These are phyloP conservation scores for Boletellus emodensis DNA, from an alignment of 768 basidiomycete genomes.

Conservation along the genomic window DNA sequence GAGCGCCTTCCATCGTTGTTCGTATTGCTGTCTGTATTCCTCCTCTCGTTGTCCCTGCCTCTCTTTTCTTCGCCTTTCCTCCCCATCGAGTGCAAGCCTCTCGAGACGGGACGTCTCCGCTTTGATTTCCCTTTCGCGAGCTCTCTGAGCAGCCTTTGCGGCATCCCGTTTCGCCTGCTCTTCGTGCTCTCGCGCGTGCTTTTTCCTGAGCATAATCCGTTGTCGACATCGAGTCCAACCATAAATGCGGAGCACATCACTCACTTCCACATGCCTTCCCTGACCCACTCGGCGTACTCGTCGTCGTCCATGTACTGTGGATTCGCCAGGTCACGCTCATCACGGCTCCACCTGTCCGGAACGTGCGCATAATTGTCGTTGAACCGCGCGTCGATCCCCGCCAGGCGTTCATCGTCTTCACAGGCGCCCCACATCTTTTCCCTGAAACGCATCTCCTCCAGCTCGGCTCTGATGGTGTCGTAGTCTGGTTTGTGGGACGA, in stretches of 20 bases:
- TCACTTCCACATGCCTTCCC: conserved; percentile 81
- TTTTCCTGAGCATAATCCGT: conserved; percentile 43
- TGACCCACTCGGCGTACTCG: conserved; percentile 83
- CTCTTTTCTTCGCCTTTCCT: conserved; percentile 45
- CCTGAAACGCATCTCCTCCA: conserved; percentile 64
- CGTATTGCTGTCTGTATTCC: conserved; percentile 50
- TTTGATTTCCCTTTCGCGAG: conserved; percentile 50
- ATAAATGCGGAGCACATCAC: conserved; percentile 17
- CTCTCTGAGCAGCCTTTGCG: conserved; percentile 47
- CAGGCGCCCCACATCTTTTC: conserved; percentile 72
- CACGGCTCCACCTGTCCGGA: conserved; percentile 59
- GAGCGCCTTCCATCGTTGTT: conserved; percentile 53
- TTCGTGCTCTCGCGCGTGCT: conserved; percentile 62
- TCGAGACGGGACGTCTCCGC: conserved; percentile 52
- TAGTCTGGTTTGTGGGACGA: conserved; percentile 37
- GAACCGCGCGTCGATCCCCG: conserved; percentile 57
- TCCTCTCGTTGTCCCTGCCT: conserved; percentile 42
- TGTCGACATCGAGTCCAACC: neutral
- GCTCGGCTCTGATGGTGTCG: conserved; percentile 47
- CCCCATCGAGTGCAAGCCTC: conserved; percentile 49
- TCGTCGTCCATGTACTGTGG: conserved; percentile 70
- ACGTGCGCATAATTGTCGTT: conserved; percentile 71
- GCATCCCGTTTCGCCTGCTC: conserved; percentile 57
- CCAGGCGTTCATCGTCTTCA: conserved; percentile 68
- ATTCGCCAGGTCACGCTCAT: conserved; percentile 41